A percentile compares a stretch with the other conserved stretches of the same genome.
These are phyloP conservation scores for Rhodosporidiobolus sp. DNA, from an alignment of 768 basidiomycete genomes.

Conservation along the genomic window DNA sequence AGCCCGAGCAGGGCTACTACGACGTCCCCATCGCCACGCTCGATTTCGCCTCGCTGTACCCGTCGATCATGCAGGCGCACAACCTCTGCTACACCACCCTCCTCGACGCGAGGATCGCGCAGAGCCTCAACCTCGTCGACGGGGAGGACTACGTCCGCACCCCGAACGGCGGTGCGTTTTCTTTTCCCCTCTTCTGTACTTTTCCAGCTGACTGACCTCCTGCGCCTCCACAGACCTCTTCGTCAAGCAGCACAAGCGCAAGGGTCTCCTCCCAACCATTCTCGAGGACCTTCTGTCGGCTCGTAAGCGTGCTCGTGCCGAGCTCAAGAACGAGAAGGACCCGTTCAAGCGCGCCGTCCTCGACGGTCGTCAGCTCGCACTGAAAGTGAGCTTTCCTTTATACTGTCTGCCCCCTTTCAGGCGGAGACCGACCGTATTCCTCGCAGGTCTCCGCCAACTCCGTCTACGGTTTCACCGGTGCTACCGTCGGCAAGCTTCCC, in stretches of 20 bases:
- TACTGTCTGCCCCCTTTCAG: too few relatives aligned
- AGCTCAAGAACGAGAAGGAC: conserved; percentile 93
- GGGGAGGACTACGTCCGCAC: conserved; percentile 90
- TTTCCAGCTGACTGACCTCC: not conserved
- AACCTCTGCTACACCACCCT: conserved; percentile 97
- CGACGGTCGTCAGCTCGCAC: conserved; percentile 91
- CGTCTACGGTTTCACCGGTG: conserved; percentile 97
- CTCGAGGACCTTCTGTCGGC: conserved; percentile 90
- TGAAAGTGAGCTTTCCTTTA: conserved; percentile 62
- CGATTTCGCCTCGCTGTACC: conserved; percentile 97
- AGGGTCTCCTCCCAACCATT: conserved; percentile 85
- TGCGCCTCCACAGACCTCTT: conserved; percentile 68
- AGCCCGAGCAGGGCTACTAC: conserved; percentile 93
- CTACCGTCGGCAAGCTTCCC: conserved; percentile 92
- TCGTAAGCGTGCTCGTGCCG: conserved; percentile 89
- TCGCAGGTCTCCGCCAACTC: conserved; percentile 93
- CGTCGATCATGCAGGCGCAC: conserved; percentile 99
- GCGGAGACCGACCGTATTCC: too few relatives aligned
- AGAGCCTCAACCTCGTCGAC: conserved; percentile 70
- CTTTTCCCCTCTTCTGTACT: not conserved
- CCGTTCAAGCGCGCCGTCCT: conserved; percentile 95
- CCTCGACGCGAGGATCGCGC: conserved; percentile 73
- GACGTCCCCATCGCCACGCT: conserved; percentile 94
- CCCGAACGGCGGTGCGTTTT: conserved; percentile 77
- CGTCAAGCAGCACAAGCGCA: conserved; percentile 65